Conservation (phyloP, 139 green algal species). For the Prasinococcaceae sp. region DNA sequence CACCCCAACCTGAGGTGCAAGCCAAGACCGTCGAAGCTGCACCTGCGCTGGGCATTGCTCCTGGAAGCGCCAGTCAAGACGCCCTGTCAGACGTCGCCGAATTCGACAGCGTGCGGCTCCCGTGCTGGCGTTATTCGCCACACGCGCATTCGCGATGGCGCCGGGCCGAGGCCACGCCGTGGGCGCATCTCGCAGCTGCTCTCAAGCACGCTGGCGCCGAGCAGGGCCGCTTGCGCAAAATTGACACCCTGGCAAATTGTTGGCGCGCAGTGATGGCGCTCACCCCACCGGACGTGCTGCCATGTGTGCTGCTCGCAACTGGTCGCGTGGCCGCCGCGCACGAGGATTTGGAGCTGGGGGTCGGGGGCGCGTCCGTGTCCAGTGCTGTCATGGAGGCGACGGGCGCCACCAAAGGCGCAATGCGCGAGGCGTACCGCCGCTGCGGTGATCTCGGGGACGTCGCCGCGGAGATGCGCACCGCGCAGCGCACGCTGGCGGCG, state of each 20-base stretch:
- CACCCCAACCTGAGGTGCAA: too few relatives aligned
- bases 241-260: conserved; percentile 25
- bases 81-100: too few relatives aligned
- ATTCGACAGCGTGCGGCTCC: too few relatives aligned
- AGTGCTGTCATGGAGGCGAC: conserved; percentile 40
- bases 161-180: too few relatives aligned
- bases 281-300: conserved; percentile 42
- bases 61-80: too few relatives aligned
- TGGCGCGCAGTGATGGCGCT: conserved; percentile 19
- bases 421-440: conserved; percentile 53
- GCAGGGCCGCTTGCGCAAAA: conserved; percentile 22
- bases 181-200: too few relatives aligned
- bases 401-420: conserved; percentile 28
- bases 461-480: conserved; percentile 24
- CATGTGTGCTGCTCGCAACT: conserved; percentile 48
- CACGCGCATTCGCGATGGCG: too few relatives aligned
- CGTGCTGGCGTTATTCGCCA: too few relatives aligned
- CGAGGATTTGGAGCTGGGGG: conserved; percentile 42
- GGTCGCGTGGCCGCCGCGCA: conserved; percentile 40
- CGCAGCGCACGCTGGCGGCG: conserved; percentile 35
- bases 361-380: conserved; percentile 50
- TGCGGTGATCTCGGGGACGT: conserved; percentile 71
- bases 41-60: too few relatives aligned
- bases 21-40: too few relatives aligned
- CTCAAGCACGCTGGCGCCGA: too few relatives aligned